phyloP scores from a whole-genome alignment of 805 yeast genomes.

The Clavispora santaluciae region DNA sequence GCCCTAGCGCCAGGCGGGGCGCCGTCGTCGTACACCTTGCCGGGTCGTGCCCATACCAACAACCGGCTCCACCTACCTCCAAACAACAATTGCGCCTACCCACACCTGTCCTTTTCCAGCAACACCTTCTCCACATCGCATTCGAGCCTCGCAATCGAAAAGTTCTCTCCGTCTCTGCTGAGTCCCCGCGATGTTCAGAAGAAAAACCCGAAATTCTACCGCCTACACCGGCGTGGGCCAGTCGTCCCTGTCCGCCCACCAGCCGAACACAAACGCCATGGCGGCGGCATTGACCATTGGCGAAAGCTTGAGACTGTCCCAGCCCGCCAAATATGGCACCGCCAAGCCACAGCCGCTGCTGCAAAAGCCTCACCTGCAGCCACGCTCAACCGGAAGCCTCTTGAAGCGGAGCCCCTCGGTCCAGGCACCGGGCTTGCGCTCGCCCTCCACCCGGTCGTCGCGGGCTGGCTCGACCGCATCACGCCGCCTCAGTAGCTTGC shows the following conservation, averaged over 20 bases:
- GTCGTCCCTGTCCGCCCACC: slow-evolving; percentile 25
- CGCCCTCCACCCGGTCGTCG: not conserved
- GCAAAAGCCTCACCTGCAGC: slow-evolving; percentile 13
- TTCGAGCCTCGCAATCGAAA: too few species aligned
- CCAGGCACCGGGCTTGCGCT: slow-evolving; percentile 4
- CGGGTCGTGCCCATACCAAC: slow-evolving; percentile 3
- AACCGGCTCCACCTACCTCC: not conserved
- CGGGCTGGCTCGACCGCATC: not conserved
- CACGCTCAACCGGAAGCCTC: slow-evolving; percentile 8
- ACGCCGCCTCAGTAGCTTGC: slow-evolving; percentile 6
- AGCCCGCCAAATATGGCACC: slow-evolving; percentile 12
- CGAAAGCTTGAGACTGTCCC: slow-evolving; percentile 21
- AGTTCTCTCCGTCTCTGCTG: too few species aligned
- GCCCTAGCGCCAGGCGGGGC: too few species aligned
- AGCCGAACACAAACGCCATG: slow-evolving; percentile 36
- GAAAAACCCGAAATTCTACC: slow-evolving; percentile 29
- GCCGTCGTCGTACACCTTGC: too few species aligned
- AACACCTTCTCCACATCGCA: too few species aligned
- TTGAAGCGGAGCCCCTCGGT: slow-evolving; percentile 15
- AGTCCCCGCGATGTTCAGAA: slow-evolving; percentile 21
- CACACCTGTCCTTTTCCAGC: not conserved
- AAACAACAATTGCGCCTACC: not conserved
- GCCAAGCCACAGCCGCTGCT: slow-evolving; percentile 3
- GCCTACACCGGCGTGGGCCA: slow-evolving; percentile 43
- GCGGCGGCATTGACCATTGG: slow-evolving; percentile 45